phyloP scores from a whole-genome alignment of 1,284 basidiomycete genomes.

The Cutaneotrichosporon spelunceum region DNA sequence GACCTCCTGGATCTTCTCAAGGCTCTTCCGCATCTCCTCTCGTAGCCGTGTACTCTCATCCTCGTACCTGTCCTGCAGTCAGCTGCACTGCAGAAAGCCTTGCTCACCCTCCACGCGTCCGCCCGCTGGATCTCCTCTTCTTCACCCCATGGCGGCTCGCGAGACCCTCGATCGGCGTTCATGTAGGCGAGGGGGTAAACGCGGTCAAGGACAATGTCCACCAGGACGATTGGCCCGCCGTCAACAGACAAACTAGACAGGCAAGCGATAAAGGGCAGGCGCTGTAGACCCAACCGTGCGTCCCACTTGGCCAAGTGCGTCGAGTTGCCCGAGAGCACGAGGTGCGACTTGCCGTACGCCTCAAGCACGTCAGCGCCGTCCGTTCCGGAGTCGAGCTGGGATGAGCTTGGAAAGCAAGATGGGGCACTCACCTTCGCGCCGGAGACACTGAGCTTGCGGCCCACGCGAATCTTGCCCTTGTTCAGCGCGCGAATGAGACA shows the following conservation, averaged over 20 bases:
- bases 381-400: constrained; percentile 65
- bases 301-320: constrained; percentile 84
- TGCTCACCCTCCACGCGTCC: constrained; percentile 67
- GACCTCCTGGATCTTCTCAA: constrained; percentile 37
- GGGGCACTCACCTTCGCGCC: constrained; percentile 68
- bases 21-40: constrained; percentile 34
- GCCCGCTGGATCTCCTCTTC: constrained; percentile 64
- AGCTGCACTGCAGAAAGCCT: neutral
- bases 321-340: constrained; percentile 77
- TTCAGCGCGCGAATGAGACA: constrained; percentile 67
- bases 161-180: constrained; percentile 57
- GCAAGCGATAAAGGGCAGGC: constrained; percentile 62
- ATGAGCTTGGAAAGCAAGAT: neutral
- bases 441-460: constrained; percentile 75
- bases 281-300: constrained; percentile 73
- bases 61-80: constrained; percentile 37
- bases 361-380: constrained; percentile 81
- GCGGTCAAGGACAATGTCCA: constrained; percentile 74
- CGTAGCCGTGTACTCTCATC: constrained; percentile 36
- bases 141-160: constrained; percentile 63
- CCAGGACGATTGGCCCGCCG: constrained; percentile 71
- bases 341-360: constrained; percentile 64
- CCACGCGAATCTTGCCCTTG: constrained; percentile 65
- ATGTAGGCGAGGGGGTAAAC: constrained; percentile 53
- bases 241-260: constrained; percentile 75